Percentiles rank a stretch among this genome's conserved stretches.
Conservation (phyloP, 306 rosid genomes). For the Argentina anserina region DNA sequence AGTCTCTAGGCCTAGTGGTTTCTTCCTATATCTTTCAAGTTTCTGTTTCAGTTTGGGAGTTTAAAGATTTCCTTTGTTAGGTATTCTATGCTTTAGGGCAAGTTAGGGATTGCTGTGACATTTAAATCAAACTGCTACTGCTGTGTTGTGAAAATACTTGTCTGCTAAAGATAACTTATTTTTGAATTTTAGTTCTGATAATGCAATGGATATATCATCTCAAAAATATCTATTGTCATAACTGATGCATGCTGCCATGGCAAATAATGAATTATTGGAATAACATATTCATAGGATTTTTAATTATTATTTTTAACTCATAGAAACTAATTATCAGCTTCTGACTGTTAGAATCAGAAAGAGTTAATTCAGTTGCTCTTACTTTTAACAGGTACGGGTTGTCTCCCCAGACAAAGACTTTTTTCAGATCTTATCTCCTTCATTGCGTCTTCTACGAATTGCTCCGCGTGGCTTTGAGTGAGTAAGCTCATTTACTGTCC, state of each 20-base stretch:
- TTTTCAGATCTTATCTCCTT: slow-evolving; percentile 87
- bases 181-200: background rate
- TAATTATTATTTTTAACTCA: background rate
- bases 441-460: slow-evolving; percentile 85
- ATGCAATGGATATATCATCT: background rate
- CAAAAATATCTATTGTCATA: background rate
- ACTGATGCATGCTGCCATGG: background rate
- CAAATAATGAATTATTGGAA: background rate
- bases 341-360: background rate
- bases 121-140: too few species aligned
- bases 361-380: slow-evolving; percentile 15
- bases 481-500: slow-evolving; percentile 26
- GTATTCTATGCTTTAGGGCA: too few species aligned
- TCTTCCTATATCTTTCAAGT: too few species aligned
- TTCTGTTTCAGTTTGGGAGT: too few species aligned
- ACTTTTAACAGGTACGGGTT: slow-evolving; percentile 71
- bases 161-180: too few species aligned
- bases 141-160: too few species aligned
- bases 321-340: background rate
- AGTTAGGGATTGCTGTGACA: too few species aligned
- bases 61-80: too few species aligned
- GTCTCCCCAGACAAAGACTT: slow-evolving; percentile 99
- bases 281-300: background rate
- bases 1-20: too few species aligned
- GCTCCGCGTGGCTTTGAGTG: slow-evolving; percentile 96